These are phyloP conservation scores for Nosema bombycis DNA, from an alignment of 371 early-diverging fungal species.

Conservation along the genomic window DNA sequence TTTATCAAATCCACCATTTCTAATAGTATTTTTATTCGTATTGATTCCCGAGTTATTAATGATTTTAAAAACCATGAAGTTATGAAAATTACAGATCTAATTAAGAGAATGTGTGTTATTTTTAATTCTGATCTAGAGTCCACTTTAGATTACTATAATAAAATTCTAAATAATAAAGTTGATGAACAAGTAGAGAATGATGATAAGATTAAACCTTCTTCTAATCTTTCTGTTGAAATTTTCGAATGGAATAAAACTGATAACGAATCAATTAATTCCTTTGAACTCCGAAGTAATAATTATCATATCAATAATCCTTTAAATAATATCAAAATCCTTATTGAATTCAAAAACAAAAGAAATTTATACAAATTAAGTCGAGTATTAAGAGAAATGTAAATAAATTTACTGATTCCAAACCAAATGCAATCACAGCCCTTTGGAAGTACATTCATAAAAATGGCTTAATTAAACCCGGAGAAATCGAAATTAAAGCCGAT, in stretches of 20 bases:
- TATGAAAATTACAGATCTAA: slow-evolving; percentile 40
- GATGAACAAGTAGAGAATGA: neutral
- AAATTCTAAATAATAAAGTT: too few relatives aligned
- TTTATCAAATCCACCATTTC: slow-evolving; percentile 33
- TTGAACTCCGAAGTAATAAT: slow-evolving; percentile 29
- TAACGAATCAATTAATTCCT: slow-evolving; percentile 22
- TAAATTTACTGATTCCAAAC: slow-evolving; percentile 41
- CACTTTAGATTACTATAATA: neutral
- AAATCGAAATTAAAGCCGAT: slow-evolving; percentile 36
- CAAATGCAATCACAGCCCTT: slow-evolving; percentile 47
- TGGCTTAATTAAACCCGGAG: slow-evolving; percentile 22
- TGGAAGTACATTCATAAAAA: slow-evolving; percentile 52
- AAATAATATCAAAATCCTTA: slow-evolving; percentile 9
- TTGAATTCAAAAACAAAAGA: slow-evolving; percentile 51
- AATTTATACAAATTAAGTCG: slow-evolving; percentile 42
- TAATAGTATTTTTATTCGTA: slow-evolving; percentile 44
- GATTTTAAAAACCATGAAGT: slow-evolving; percentile 45
- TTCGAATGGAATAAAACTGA: slow-evolving; percentile 51
- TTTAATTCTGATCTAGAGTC: neutral
- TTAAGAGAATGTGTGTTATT: slow-evolving; percentile 42
- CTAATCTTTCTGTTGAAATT: slow-evolving; percentile 8
- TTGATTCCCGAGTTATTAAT: slow-evolving; percentile 58
- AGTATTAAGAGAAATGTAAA: slow-evolving; percentile 25
- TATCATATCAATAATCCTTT: neutral
- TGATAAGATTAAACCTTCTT: neutral